Evolutionary conservation across 208 protist species (phyloP), one percentile per base, ranked within the genome.

Genomic region (Angomonas deanei): DNA sequence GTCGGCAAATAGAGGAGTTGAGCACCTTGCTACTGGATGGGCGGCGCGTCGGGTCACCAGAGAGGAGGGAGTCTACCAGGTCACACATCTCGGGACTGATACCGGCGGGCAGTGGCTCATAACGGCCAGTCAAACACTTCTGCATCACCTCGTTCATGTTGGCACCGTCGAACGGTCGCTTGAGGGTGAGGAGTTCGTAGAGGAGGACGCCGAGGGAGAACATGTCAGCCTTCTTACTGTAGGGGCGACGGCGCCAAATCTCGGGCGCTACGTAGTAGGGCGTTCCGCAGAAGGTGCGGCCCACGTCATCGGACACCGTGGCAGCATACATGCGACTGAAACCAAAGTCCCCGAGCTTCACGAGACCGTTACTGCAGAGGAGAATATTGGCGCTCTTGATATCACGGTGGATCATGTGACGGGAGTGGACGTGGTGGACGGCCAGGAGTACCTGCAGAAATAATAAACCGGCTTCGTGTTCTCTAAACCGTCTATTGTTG

Each of bases 221-320:
- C 69, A 97, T 82, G 68, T 98, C 95, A 11, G 76, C 74, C 78
- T 97, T 97, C 65, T 89, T 86, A 72, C 93, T 88, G 71, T 97
- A 98, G n/a, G 86, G 85, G 53, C 88, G 82, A 55, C 90, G 72
- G 31, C 84, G 78, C 80, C 86, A 97, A 36, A 98, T 84, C 75
- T 98, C 93, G 15, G 95, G 95, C 10, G 88, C 78, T 33, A 98
- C 64, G 74, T 97, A 98, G 70, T 95, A 93, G 34, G 94, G 90
- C n/a, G n/a, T n/a, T n/a, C n/a, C n/a, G n/a, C n/a, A n/a, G n/a
- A n/a, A n/a, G n/a, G n/a, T n/a, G n/a, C 30, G 88, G 26, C 67
- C 80, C n/a, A 76, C 68, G 21, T 79, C 72, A n/a, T 86, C 74
- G 27, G 71, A 74, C 17, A 84, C 78, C 28, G 76, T 80, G 17